phyloP scores from a whole-genome alignment of 2,329 filamentous ascomycete genomes.

The Xylariaceae sp. region DNA sequence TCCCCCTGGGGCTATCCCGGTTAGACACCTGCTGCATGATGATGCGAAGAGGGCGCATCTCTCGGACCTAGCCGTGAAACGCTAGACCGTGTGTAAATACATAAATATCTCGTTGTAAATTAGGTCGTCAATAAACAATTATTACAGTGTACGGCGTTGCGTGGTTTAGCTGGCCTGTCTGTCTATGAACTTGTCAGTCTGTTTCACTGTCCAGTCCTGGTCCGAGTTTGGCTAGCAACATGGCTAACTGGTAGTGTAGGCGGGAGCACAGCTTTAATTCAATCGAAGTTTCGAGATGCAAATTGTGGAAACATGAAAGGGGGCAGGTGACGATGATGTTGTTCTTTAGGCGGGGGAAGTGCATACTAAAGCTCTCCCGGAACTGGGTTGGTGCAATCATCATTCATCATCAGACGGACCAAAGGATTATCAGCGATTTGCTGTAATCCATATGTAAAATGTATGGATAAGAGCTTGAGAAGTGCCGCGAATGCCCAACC shows the following conservation, averaged over 20 bases:
- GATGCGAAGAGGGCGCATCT: neutral
- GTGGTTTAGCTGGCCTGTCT: neutral
- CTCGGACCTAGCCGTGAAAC: neutral
- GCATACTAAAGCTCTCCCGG: too few species aligned
- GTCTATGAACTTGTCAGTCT: neutral
- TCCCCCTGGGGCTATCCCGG: neutral
- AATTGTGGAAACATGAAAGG: too few species aligned
- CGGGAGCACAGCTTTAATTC: too few species aligned
- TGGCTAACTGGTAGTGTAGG: too few species aligned
- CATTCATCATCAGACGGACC: too few species aligned
- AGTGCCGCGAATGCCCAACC: neutral
- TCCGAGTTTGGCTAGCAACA: too few species aligned
- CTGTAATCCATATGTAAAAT: neutral
- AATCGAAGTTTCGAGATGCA: too few species aligned
- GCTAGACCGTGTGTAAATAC: neutral
- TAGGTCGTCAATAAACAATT: neutral
- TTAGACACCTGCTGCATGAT: neutral
- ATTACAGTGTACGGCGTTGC: neutral
- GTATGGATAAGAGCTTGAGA: neutral
- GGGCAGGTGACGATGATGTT: too few species aligned
- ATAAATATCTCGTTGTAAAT: neutral
- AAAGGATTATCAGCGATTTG: too few species aligned
- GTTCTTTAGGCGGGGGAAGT: too few species aligned
- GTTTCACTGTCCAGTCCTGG: too few species aligned
- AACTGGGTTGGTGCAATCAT: too few species aligned